Base-by-base conservation (phyloP, 768 basidiomycete genomes). In the Amanita molliuscula region DNA sequence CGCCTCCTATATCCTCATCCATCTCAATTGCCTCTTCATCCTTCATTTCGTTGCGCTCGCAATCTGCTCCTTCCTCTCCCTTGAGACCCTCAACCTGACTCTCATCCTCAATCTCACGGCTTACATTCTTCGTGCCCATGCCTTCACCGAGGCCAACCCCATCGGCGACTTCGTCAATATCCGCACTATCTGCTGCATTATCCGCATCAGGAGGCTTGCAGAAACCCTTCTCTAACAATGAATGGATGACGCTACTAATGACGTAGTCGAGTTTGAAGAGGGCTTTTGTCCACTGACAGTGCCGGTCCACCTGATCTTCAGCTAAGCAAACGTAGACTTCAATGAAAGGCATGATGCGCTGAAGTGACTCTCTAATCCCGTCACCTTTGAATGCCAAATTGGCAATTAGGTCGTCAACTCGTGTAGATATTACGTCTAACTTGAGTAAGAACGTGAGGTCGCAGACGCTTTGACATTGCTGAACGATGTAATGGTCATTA, bases 71-170 rank as follows among this genome's bases (percentile, higher is more conserved):
- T 21, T 76, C 73, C 16, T 88, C 83, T 11, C 79, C 86, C 61
- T 82, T 78, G 20, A 98, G 70, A 0, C 96, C 96, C 59, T 99
- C 96, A 6, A 98, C 88, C 58, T 99, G 95, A 58, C 88, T 86
- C 66, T 98, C 93, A 50, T 97, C 93, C 60, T 94, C 84, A 47
- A 98, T 93, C 61, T 97, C 88, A 58, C 92, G 85, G 71, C 88
- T 92, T 50, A 93, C 85, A 58, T 97, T 86, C 62, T 95, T 79
- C 26, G 72, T 70, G 0, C 96, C 96, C 2, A 76, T 71, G 1
- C 96, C 96, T 56, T 88, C 81, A 2, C 96, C 96, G 46, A 99
- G 67, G 3, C 96, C 96, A 2, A 86, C 78, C 4, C 95, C 95
- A 31, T 75, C 88, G 5, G 73, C 71, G 20, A 69, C 67, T n/a